Percentiles rank a stretch among this genome's conserved stretches.
phyloP scores from a whole-genome alignment of 805 yeast species.

The Barnettozyma wickerhamii region DNA sequence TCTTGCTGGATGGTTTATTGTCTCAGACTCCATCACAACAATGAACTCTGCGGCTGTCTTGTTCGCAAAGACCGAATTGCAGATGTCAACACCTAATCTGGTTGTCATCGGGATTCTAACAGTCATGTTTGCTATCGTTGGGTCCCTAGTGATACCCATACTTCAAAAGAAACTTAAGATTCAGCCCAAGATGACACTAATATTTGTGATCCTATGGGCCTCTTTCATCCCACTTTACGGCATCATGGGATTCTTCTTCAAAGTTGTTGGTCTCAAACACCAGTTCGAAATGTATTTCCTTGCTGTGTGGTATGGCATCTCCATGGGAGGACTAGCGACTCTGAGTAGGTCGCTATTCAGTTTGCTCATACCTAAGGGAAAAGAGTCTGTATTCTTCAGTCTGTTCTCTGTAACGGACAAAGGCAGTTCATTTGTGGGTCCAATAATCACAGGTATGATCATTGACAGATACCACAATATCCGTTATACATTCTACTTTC shows the following conservation, averaged over 20 bases:
- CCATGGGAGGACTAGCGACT: conserved; percentile 70
- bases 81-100: conserved; percentile 63
- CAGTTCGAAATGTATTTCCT: conserved; percentile 64
- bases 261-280: conserved; percentile 52
- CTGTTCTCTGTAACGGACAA: conserved; percentile 75
- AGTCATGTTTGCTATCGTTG: conserved; percentile 62
- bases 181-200: conserved; percentile 44
- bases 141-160: conserved; percentile 57
- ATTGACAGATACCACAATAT: conserved; percentile 72
- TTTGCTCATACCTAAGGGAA: conserved; percentile 67
- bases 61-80: conserved; percentile 66
- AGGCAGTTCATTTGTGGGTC: conserved; percentile 74
- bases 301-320: conserved; percentile 72
- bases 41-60: conserved; percentile 76
- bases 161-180: conserved; percentile 32
- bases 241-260: conserved; percentile 55
- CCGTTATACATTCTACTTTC: conserved; percentile 64
- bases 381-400: conserved; percentile 72
- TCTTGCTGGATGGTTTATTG: conserved; percentile 69
- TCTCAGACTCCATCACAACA: conserved; percentile 72
- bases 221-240: conserved; percentile 71
- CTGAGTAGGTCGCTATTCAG: conserved; percentile 65
- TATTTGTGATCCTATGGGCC: conserved; percentile 55
- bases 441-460: conserved; percentile 64
- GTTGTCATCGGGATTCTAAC: conserved; percentile 63